Evolutionary conservation across 805 yeast genomes (phyloP), one percentile per base, ranked within the genome.

Genomic region (Candida takata): DNA sequence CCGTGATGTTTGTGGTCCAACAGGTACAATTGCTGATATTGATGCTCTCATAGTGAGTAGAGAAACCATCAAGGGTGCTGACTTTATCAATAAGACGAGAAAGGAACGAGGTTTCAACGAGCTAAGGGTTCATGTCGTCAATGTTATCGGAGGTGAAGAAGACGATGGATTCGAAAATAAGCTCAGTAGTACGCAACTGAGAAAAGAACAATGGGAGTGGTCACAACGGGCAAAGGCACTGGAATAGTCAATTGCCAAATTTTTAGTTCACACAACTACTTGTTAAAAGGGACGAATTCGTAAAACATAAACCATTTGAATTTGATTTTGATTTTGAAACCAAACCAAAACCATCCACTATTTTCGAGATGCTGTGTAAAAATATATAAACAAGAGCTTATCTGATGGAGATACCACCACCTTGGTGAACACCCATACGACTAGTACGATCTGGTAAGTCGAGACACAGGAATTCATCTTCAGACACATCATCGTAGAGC

Each of bases 1-100:
- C 31, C 70, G 77, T 41, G 97, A 92, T 54, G 71, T 88, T 0
- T 87, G 94, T 60, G 99, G 99, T 0, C 98, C 97, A 4, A 87
- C 98, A 0, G 95, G 86, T 0, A 68, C 71, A 10, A 68, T 82
- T 3, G 67, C 69, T 11, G 79, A 77, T 33, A 84, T 92, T 27
- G 84, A 88, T 45, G 81, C 87, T 1, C 66, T 92, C 27, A 77
- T 90, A 0, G 76, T 92, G 4, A 84, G 95, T 45, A 67, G 74
- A 29, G 98, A 92, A 50, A 81, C 97, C 0, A 59, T 67, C 0
- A 54, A 67, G 8, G 97, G 97, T 3, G 97, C 84, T 0, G 71
- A 62, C 0, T 65, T 66, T 38, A 80, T 92, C 29, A 92, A 94
- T 51, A 62, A 73, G 11, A 68, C 68, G 26, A 70, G 99, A 45